Base-by-base conservation (phyloP, 768 basidiomycete genomes). In the Boletus rufocinnamomeus region DNA sequence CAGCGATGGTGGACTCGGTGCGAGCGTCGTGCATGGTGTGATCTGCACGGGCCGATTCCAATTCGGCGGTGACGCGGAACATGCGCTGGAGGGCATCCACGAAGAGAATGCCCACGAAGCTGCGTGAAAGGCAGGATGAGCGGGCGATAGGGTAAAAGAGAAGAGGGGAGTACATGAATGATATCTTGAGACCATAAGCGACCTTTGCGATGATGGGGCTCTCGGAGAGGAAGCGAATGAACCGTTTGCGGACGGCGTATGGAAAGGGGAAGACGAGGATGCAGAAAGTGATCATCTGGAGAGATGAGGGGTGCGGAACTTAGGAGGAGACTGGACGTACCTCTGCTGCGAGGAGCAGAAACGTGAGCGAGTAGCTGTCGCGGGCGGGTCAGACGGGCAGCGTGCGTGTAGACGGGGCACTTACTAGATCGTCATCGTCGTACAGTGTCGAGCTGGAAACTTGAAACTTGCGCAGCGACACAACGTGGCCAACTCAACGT, bases 51-150 rank as follows among this genome's bases (percentile, higher is more conserved):
- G 88, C 86, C 21, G 82, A 65, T 37, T 93, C 89, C 0, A 82
- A 70, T 70, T 94, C 91, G 4, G 88, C 83, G 11, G 83, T 83
- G 21, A 92, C 82, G 47, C 88, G 85, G 77, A 88, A 85, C 91
- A 98, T 95, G 60, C 95, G 86, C 74, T 97, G 95, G 35, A 97
- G 78, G 30, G 96, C 94, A 65, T 98, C 96, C 16, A 86, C 80
- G 69, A 97, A 98, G 46, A 98, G 80, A 4, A 98, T 82, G 2
- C 78, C 91, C 2, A 97, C 85, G 67, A 95, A 95, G 61, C 91
- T 88, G 52, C 1, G n/a, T 7, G 9, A 25, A 11, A 19, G 14
- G 48, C 37, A 46, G 54, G 25, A 19, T 58, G 40, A 58, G 49
- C n/a, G 25, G 35, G 34, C n/a, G 34, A 41, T 11, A n/a, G 32